Conservation (phyloP, 2,329 filamentous ascomycete species). For the Colletotrichum sp. region DNA sequence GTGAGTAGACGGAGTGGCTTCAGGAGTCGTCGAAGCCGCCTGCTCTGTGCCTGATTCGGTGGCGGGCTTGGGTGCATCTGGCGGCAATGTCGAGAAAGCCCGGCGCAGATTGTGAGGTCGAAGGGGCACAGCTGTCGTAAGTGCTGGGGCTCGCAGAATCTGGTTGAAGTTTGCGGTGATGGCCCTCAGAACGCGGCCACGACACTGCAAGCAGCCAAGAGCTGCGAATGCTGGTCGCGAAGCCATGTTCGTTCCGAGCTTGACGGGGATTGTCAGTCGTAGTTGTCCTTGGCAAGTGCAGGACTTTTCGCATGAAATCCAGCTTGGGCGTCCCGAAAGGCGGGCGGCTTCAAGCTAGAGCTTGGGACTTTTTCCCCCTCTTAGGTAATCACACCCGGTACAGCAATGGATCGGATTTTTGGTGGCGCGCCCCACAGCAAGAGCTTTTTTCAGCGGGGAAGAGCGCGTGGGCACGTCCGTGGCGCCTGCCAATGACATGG, state of each 20-base stretch:
- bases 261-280: background rate
- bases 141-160: background rate
- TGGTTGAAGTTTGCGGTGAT: constrained; percentile 19
- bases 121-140: background rate
- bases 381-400: background rate
- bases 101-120: constrained; percentile 23
- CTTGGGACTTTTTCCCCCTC: background rate
- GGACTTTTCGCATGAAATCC: background rate
- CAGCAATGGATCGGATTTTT: background rate
- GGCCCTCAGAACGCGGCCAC: constrained; percentile 26
- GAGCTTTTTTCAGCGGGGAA: background rate
- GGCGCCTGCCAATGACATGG: background rate
- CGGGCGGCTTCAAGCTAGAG: background rate
- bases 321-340: background rate
- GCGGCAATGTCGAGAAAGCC: constrained; percentile 27
- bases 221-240: constrained; percentile 26
- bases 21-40: background rate
- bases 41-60: background rate
- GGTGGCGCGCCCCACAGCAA: background rate
- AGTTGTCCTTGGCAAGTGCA: background rate
- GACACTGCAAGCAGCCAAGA: constrained; percentile 31
- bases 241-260: constrained; percentile 21
- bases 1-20: background rate
- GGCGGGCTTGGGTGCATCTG: background rate
- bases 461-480: background rate